phyloP scores from a whole-genome alignment of 108 stramenopile species.

The Cyclotella sp. region DNA sequence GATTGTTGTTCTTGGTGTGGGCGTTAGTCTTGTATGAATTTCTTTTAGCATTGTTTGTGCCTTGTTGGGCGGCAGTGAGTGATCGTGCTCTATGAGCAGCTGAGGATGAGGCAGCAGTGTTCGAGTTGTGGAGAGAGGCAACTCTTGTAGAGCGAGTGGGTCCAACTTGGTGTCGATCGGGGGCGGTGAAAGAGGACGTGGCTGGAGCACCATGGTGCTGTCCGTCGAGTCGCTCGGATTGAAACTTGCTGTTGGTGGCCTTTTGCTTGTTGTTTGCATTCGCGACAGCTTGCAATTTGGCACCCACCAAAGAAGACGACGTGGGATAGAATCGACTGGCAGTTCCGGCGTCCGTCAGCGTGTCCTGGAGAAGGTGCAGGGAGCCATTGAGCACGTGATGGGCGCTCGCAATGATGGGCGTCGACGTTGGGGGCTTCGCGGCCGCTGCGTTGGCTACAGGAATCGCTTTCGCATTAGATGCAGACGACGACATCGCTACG shows the following conservation, averaged over 20 bases:
- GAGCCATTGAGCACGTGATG: conserved; percentile 7
- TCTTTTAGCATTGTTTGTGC: too few relatives aligned
- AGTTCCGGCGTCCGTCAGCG: background rate
- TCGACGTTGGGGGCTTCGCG: background rate
- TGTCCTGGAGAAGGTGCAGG: conserved; percentile 1
- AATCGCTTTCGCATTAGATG: too few relatives aligned
- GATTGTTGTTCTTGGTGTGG: background rate
- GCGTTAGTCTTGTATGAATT: too few relatives aligned
- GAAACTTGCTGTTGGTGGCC: background rate
- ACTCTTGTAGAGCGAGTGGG: background rate
- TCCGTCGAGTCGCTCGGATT: background rate
- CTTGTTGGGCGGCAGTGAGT: too few relatives aligned
- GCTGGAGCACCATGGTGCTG: background rate
- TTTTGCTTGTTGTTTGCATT: background rate
- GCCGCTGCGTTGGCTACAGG: too few relatives aligned
- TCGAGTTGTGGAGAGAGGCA: background rate
- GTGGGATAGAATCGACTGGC: conserved; percentile 3
- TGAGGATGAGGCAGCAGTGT: background rate
- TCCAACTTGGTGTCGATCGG: background rate
- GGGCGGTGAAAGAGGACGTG: conserved; percentile 6
- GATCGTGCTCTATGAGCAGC: background rate
- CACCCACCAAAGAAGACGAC: background rate
- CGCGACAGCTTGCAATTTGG: background rate
- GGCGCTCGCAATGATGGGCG: background rate
- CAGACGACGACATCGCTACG: too few relatives aligned